Evolutionary conservation across 352 stramenopile genomes (phyloP).

Genomic region (Salisapilia sapeloensis): DNA sequence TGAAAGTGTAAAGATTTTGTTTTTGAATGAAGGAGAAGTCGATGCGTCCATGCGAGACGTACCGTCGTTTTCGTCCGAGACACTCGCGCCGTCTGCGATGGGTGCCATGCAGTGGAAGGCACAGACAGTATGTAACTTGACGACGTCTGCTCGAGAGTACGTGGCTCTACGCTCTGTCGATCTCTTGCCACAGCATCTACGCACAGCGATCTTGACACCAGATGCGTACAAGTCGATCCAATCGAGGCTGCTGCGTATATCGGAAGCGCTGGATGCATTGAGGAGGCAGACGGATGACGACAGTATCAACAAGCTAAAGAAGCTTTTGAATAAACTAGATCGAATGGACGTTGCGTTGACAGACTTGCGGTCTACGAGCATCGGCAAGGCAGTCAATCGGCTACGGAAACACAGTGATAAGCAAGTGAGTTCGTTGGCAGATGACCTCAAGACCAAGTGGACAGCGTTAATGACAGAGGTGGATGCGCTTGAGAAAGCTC

Average conservation of each 20-base stretch:
- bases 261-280: constrained; percentile 38
- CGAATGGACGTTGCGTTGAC: constrained; percentile 61
- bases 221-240: constrained; percentile 68
- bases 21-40: constrained; percentile 66
- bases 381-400: constrained; percentile 75
- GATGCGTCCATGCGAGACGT: constrained; percentile 48
- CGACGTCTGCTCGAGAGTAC: constrained; percentile 69
- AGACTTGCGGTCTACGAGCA: constrained; percentile 73
- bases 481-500: constrained; percentile 29
- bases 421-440: constrained; percentile 23
- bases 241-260: constrained; percentile 49
- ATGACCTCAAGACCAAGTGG: constrained; percentile 62
- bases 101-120: constrained; percentile 64
- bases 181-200: constrained; percentile 65
- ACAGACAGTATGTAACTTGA: constrained; percentile 54
- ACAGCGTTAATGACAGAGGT: constrained; percentile 52
- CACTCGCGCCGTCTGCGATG: constrained; percentile 42
- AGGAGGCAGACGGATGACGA: constrained; percentile 10
- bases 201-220: constrained; percentile 60
- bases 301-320: constrained; percentile 20
- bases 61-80: constrained; percentile 37
- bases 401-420: constrained; percentile 54
- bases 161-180: constrained; percentile 68
- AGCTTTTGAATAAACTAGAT: constrained; percentile 43
- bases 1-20: constrained; percentile 51